Evolutionary conservation across 108 stramenopile species (phyloP), one percentile per base, ranked within the genome.

Genomic region (Cyclotella choctawhatcheeana): DNA sequence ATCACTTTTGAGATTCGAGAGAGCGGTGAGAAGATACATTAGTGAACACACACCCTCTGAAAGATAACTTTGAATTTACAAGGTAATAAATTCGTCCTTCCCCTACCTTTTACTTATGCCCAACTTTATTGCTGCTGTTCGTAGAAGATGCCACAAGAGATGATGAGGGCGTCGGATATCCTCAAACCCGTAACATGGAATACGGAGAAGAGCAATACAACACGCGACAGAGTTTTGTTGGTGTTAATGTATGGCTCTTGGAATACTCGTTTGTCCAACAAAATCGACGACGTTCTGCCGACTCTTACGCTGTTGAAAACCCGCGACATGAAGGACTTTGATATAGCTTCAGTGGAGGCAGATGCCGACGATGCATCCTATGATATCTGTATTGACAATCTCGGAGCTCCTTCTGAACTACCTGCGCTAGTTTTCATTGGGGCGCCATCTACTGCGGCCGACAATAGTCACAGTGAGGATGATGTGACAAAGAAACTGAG

Each of bases 231-330:
- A 29, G 44, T 56, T 2, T 0, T 73, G 27, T 17, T 55, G 48
- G 44, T 64, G 30, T 65, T 77, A 6, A 44, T 77, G 26, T 77
- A 65, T 29, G 76, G 76, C 32, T 77, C 76, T 40, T 77, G 76
- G 76, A 77, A 77, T 63, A 26, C 29, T 7, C 68, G 76, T 8
- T 35, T 44, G 25, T 21, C 47, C 27, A 40, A 32, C 13, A 21
- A 22, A 1, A 48, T 65, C 27, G 27, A 50, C 13, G 22, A 40
- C 31, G 37, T 45, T 30, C 59, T 59, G 1, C 17, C 25, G 14
- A 63, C 40, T 37, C 31, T 53, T 17, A 16, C 29, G 0, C 25
- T 54, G 67, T 43, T 69, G 59, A 30, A 76, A 27, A 14, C 8
- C 5, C 8, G 59, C 58, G 16, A 47, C 35, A 37, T 50, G 13